Evolutionary conservation across 1,139 yeast genomes (phyloP).

Genomic region (Scheffersomyces lignicola): DNA sequence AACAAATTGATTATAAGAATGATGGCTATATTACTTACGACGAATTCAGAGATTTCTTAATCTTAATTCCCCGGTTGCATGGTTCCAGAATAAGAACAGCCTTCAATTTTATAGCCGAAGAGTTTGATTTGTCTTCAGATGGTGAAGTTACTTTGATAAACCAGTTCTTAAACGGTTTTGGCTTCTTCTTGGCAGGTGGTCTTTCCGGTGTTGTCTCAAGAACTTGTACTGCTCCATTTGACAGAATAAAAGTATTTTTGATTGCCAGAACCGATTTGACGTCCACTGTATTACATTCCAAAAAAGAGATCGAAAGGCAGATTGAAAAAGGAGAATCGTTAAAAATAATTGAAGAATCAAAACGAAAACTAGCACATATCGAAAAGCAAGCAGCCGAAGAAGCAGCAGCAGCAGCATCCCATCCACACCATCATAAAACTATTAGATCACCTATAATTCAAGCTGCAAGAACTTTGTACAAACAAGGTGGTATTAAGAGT

Average conservation of each 20-base stretch:
- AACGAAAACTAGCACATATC: slow-evolving; percentile 26
- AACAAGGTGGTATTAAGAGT: slow-evolving; percentile 82
- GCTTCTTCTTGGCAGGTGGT: slow-evolving; percentile 93
- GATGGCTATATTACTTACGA: slow-evolving; percentile 79
- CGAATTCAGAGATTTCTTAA: slow-evolving; percentile 79
- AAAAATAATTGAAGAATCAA: slow-evolving; percentile 38
- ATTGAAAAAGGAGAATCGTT: slow-evolving; percentile 37
- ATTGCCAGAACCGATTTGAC: slow-evolving; percentile 88
- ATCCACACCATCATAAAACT: slow-evolving; percentile 28
- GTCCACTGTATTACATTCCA: slow-evolving; percentile 65
- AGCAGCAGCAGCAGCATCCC: slow-evolving; percentile 17
- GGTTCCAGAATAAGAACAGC: slow-evolving; percentile 80
- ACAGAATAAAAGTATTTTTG: slow-evolving; percentile 86
- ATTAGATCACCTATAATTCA: slow-evolving; percentile 69
- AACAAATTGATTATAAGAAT: slow-evolving; percentile 56
- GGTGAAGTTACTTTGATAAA: slow-evolving; percentile 87
- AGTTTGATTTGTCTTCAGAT: slow-evolving; percentile 77
- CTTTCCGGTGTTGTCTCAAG: slow-evolving; percentile 95
- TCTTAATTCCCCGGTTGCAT: slow-evolving; percentile 75
- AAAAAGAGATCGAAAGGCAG: slow-evolving; percentile 46
- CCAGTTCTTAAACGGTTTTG: slow-evolving; percentile 80
- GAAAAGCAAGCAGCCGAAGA: slow-evolving; percentile 22
- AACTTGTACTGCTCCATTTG: slow-evolving; percentile 96
- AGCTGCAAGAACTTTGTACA: slow-evolving; percentile 81
- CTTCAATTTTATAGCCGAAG: slow-evolving; percentile 76